Conservation (phyloP, 768 basidiomycete genomes). For the Pleurotus tuoliensis region DNA sequence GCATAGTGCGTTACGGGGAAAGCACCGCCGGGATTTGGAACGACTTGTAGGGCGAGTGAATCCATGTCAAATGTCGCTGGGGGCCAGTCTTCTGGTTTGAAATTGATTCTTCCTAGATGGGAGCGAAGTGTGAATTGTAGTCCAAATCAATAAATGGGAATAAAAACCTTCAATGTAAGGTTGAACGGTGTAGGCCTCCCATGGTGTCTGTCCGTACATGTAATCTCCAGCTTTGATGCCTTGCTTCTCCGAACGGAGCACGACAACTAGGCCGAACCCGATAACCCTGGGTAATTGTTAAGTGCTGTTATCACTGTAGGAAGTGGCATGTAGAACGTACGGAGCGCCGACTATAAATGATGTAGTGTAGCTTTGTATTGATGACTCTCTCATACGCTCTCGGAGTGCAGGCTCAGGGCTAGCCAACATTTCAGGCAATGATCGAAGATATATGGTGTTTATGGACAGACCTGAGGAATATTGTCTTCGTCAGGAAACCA, state of each 20-base stretch:
- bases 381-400: conserved; percentile 25
- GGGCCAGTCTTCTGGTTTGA: conserved; percentile 11
- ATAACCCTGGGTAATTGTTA: neutral
- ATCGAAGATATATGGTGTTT: neutral
- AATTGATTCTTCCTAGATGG: conserved; percentile 13
- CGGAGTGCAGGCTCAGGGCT: conserved; percentile 22
- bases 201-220: conserved; percentile 24
- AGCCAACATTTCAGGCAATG: neutral
- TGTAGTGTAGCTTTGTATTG: conserved; percentile 15
- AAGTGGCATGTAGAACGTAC: conserved; percentile 9
- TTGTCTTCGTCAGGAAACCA: conserved; percentile 17
- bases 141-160: neutral
- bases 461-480: conserved; percentile 11
- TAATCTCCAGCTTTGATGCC: conserved; percentile 23
- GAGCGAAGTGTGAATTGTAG: neutral
- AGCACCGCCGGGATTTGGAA: conserved; percentile 18
- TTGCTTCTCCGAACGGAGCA: conserved; percentile 28
- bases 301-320: neutral
- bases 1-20: conserved; percentile 17
- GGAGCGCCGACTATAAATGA: conserved; percentile 14
- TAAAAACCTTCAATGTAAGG: conserved; percentile 16
- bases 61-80: conserved; percentile 19
- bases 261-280: conserved; percentile 24
- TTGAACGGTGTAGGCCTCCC: conserved; percentile 18
- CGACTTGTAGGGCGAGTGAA: conserved; percentile 14